Evolutionary conservation across 352 stramenopile genomes (phyloP).

Genomic region (Peronospora tabacina): DNA sequence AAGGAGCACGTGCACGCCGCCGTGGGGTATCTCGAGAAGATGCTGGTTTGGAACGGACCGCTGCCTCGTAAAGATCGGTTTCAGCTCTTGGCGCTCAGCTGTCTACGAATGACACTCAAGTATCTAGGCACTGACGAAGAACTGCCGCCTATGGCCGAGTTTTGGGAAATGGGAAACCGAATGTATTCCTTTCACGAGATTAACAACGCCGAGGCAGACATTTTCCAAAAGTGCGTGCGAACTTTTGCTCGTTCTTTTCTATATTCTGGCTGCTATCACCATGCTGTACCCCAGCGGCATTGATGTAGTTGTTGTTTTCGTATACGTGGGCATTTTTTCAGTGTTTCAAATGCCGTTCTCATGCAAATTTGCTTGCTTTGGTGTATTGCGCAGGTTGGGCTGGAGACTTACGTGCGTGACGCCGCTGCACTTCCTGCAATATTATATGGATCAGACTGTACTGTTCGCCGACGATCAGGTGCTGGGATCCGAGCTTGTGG

Average conservation of each 20-base stretch:
- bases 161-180: slow-evolving; percentile 81
- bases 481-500: slow-evolving; percentile 57
- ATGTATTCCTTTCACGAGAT: slow-evolving; percentile 84
- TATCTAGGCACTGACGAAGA: slow-evolving; percentile 72
- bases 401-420: slow-evolving; percentile 66
- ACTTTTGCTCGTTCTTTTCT: slow-evolving; percentile 7
- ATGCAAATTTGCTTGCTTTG: slow-evolving; percentile 19
- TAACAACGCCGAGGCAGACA: slow-evolving; percentile 55
- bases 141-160: slow-evolving; percentile 70
- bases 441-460: slow-evolving; percentile 71
- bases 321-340: background rate
- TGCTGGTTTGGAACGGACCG: slow-evolving; percentile 34
- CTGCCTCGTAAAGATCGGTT: slow-evolving; percentile 71
- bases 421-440: slow-evolving; percentile 74
- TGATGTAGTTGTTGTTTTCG: slow-evolving; percentile 10
- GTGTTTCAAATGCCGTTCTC: slow-evolving; percentile 4
- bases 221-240: slow-evolving; percentile 35
- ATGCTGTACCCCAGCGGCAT: slow-evolving; percentile 9
- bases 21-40: slow-evolving; percentile 75
- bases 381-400: slow-evolving; percentile 37
- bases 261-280: background rate
- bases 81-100: slow-evolving; percentile 74
- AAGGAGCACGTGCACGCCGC: slow-evolving; percentile 75
- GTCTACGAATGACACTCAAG: slow-evolving; percentile 76
- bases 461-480: slow-evolving; percentile 76